Evolutionary conservation across 495 filamentous ascomycete species (phyloP).

Genomic region (Penicillium cosmopolitanum): DNA sequence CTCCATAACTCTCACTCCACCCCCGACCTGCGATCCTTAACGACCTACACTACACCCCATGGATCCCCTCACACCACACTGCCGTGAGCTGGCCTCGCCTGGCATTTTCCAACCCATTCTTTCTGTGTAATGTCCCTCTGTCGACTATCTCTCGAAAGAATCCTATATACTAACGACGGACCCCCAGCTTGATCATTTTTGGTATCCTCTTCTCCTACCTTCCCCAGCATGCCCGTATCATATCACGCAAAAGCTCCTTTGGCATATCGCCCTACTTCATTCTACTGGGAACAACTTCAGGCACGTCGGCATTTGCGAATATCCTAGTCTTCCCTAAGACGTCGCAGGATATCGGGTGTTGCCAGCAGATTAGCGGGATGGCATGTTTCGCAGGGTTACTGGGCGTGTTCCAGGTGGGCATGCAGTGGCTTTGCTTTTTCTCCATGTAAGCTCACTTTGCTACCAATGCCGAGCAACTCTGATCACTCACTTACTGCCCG

Average conservation of each 20-base stretch:
- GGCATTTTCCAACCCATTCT: conserved; percentile 63
- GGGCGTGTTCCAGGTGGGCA: conserved; percentile 85
- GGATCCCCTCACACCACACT: conserved; percentile 35
- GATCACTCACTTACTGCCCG: background rate
- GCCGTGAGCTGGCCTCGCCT: conserved; percentile 47
- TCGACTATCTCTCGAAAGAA: background rate
- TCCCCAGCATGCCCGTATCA: conserved; percentile 92
- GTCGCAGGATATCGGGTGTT: conserved; percentile 79
- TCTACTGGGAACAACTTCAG: conserved; percentile 85
- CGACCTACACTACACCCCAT: conserved; percentile 19
- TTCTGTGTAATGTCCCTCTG: conserved; percentile 54
- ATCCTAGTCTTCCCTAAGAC: conserved; percentile 83
- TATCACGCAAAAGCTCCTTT: conserved; percentile 82
- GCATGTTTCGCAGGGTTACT: conserved; percentile 84
- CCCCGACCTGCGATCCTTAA: conserved; percentile 17
- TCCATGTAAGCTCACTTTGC: conserved; percentile 66
- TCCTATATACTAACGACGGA: conserved; percentile 8
- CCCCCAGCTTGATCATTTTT: conserved; percentile 73
- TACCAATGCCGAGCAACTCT: background rate
- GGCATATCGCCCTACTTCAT: conserved; percentile 95
- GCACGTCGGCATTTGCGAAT: conserved; percentile 85
- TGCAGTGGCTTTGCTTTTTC: conserved; percentile 90
- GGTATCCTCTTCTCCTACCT: conserved; percentile 94
- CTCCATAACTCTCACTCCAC: conserved; percentile 21
- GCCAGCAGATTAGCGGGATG: conserved; percentile 74